A percentile compares a stretch with the other conserved stretches of the same genome.
phyloP scores from a whole-genome alignment of 2,329 filamentous ascomycete genomes.

The Pyrenophora tritici-repentis region DNA sequence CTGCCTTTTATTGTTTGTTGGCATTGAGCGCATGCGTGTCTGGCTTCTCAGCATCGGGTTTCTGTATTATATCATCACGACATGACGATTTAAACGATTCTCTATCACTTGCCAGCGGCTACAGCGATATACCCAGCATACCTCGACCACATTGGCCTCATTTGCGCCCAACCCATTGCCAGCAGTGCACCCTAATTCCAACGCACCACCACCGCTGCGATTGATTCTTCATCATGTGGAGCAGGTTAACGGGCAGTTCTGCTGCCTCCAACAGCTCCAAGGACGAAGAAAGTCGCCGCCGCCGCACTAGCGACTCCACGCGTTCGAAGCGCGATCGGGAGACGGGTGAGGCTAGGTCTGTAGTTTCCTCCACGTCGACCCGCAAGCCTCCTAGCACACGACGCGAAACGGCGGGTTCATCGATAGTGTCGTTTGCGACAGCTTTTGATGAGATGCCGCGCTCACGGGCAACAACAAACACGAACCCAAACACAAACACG shows the following conservation, averaged over 20 bases:
- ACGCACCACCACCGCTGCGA: constrained; percentile 15
- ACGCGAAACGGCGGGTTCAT: constrained; percentile 39
- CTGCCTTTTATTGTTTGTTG: constrained; percentile 15
- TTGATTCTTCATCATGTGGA: constrained; percentile 43
- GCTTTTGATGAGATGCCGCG: constrained; percentile 41
- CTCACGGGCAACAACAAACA: constrained; percentile 16
- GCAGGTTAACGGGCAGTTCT: constrained; percentile 43
- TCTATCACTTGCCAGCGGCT: constrained; percentile 24
- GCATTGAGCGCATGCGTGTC: constrained; percentile 24
- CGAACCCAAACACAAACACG: constrained; percentile 16
- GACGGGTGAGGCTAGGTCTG: constrained; percentile 37
- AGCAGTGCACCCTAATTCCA: constrained; percentile 22
- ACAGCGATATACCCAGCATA: constrained; percentile 35
- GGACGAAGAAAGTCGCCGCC: constrained; percentile 35
- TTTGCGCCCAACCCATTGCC: constrained; percentile 29
- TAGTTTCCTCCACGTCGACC: constrained; percentile 43
- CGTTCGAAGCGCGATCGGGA: constrained; percentile 40
- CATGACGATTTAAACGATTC: constrained; percentile 24
- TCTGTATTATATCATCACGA: constrained; percentile 22
- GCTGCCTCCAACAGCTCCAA: constrained; percentile 29
- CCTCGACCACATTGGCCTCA: constrained; percentile 16
- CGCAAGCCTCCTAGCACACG: constrained; percentile 39
- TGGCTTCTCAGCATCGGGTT: constrained; percentile 18
- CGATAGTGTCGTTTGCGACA: constrained; percentile 48
- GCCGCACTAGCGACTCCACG: constrained; percentile 30